These are phyloP conservation scores for Litchi chinensis DNA, from an alignment of 345 rosid genomes.

Conservation along the genomic window DNA sequence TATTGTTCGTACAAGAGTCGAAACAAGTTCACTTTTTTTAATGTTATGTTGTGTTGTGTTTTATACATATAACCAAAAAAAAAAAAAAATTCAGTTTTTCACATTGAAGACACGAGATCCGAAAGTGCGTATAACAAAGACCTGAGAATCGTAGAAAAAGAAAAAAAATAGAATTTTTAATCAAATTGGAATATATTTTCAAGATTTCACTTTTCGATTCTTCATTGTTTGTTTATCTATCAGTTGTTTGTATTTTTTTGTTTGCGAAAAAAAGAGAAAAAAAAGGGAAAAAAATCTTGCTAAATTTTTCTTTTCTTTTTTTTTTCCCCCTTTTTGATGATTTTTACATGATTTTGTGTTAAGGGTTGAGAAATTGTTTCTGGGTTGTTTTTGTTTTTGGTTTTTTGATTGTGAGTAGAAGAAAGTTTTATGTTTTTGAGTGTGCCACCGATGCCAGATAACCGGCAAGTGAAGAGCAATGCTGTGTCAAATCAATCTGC, in stretches of 20 bases:
- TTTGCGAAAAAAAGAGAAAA: neutral
- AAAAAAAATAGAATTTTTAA: constrained; percentile 32
- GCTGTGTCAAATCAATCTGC: constrained; percentile 59
- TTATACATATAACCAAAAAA: neutral
- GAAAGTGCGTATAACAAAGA: constrained; percentile 38
- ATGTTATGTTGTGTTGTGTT: neutral
- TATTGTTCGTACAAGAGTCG: neutral
- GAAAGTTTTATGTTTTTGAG: neutral
- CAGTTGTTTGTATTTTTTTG: constrained; percentile 4
- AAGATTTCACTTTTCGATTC: constrained; percentile 40
- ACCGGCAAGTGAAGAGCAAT: constrained; percentile 61
- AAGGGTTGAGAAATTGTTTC: constrained; percentile 7
- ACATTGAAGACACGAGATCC: constrained; percentile 39
- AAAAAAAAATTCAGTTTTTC: constrained; percentile 17
- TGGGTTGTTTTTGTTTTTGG: constrained; percentile 18
- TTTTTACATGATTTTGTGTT: constrained; percentile 22
- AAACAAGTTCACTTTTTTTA: neutral
- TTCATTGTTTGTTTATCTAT: constrained; percentile 15
- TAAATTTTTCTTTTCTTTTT: neutral
- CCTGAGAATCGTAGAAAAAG: constrained; percentile 38
- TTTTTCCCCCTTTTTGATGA: constrained; percentile 29
- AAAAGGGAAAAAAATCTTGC: neutral
- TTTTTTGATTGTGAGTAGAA: constrained; percentile 21
- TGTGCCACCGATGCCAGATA: constrained; percentile 64
- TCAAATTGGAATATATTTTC: constrained; percentile 52